Evolutionary conservation across 2,329 filamentous ascomycete genomes (phyloP).

Genomic region (Sporothrix inflata): DNA sequence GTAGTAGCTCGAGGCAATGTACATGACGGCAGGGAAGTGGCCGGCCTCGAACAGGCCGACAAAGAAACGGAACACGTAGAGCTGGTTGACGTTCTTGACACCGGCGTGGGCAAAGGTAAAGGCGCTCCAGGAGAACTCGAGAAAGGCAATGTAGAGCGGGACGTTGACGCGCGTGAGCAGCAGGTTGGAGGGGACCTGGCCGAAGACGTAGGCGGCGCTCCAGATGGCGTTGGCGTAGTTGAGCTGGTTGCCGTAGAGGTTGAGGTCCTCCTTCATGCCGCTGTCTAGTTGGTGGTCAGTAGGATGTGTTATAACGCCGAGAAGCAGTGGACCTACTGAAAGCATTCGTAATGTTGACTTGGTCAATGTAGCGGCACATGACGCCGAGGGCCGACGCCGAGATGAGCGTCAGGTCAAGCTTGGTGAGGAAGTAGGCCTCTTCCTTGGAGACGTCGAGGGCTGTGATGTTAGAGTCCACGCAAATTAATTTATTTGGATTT

Average conservation of each 20-base stretch:
- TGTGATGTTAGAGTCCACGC: background rate
- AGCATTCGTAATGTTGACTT: conserved; percentile 40
- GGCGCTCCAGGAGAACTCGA: conserved; percentile 45
- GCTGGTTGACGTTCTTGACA: conserved; percentile 35
- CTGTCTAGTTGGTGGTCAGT: conserved; percentile 33
- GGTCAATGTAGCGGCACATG: conserved; percentile 39
- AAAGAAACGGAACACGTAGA: conserved; percentile 39
- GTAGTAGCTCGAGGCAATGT: conserved; percentile 40
- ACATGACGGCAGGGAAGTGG: conserved; percentile 40
- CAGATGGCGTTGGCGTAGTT: conserved; percentile 50
- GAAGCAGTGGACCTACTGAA: conserved; percentile 33
- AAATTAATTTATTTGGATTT: conserved; percentile 22
- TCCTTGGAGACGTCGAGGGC: conserved; percentile 37
- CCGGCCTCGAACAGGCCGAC: conserved; percentile 40
- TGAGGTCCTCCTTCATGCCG: conserved; percentile 41
- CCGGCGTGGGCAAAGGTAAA: conserved; percentile 39
- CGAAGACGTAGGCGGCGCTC: conserved; percentile 41
- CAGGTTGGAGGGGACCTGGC: conserved; percentile 53
- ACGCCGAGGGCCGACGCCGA: conserved; percentile 37
- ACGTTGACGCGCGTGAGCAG: conserved; percentile 38
- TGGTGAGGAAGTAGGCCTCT: conserved; percentile 38
- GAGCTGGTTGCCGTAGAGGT: conserved; percentile 40
- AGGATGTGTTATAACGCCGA: background rate
- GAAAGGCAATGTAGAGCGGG: conserved; percentile 52
- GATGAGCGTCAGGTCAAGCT: conserved; percentile 39